phyloP scores from a whole-genome alignment of 805 yeast species.

The Ogataea dorogensis region DNA sequence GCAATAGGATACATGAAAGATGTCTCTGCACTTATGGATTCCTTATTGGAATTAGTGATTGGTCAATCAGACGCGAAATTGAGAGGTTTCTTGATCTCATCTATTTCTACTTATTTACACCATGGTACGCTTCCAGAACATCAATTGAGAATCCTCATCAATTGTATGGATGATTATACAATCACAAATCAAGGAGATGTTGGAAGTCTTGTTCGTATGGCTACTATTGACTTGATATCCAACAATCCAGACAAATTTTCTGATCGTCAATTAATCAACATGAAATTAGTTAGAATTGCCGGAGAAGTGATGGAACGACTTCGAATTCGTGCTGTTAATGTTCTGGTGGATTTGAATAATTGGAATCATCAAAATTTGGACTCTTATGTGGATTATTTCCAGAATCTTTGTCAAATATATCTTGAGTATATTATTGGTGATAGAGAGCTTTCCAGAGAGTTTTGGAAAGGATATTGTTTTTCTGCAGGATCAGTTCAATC shows the following conservation, averaged over 20 bases:
- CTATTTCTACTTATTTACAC: constrained; percentile 27
- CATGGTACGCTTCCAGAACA: constrained; percentile 13
- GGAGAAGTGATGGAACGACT: constrained; percentile 64
- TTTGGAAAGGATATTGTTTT: constrained; percentile 56
- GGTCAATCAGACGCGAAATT: constrained; percentile 30
- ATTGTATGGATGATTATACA: constrained; percentile 71
- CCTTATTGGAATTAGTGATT: constrained; percentile 30
- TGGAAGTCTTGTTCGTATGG: constrained; percentile 67
- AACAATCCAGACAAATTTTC: constrained; percentile 25
- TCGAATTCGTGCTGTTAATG: constrained; percentile 40
- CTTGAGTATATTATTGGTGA: constrained; percentile 11
- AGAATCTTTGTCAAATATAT: constrained; percentile 26
- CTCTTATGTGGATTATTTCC: constrained; percentile 30
- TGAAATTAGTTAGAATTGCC: constrained; percentile 50
- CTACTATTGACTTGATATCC: constrained; percentile 44
- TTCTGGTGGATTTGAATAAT: constrained; percentile 34
- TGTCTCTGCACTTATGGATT: constrained; percentile 18
- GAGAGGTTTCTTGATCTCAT: constrained; percentile 27
- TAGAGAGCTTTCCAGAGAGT: constrained; percentile 31
- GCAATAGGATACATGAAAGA: constrained; percentile 33
- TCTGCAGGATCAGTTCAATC: constrained; percentile 58
- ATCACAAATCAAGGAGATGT: constrained; percentile 84
- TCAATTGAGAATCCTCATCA: constrained; percentile 23
- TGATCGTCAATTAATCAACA: constrained; percentile 21
- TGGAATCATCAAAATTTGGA: constrained; percentile 15